A percentile compares a stretch with the other conserved stretches of the same genome.
phyloP scores from a whole-genome alignment of 164 flowering plant species.

The Kalanchoe fedtschenkoi region DNA sequence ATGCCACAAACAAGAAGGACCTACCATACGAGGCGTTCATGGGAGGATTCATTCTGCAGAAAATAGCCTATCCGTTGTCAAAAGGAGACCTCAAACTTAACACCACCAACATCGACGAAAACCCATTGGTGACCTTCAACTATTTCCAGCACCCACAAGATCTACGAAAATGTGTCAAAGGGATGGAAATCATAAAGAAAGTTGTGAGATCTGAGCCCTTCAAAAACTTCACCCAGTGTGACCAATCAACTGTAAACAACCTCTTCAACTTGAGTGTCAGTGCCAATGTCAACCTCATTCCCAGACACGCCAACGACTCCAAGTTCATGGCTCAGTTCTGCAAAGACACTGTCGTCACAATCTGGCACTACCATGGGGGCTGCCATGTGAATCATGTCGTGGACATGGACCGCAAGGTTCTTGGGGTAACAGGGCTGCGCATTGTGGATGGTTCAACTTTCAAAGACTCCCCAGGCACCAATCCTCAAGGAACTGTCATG shows the following conservation, averaged over 20 bases:
- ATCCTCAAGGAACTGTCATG: slow-evolving; percentile 88
- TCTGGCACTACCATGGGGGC: slow-evolving; percentile 97
- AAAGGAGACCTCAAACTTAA: slow-evolving; percentile 47
- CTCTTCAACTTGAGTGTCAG: slow-evolving; percentile 54
- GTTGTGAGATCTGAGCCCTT: slow-evolving; percentile 39
- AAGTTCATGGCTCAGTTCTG: slow-evolving; percentile 67
- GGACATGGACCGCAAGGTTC: slow-evolving; percentile 33
- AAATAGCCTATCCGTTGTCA: slow-evolving; percentile 55
- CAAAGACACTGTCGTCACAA: slow-evolving; percentile 74
- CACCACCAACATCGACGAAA: slow-evolving; percentile 53
- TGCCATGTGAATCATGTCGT: slow-evolving; percentile 70
- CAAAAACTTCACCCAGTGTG: slow-evolving; percentile 26
- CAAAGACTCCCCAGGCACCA: slow-evolving; percentile 64
- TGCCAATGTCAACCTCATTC: slow-evolving; percentile 75
- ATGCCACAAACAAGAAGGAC: slow-evolving; percentile 23
- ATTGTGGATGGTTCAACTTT: slow-evolving; percentile 68
- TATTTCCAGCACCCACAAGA: slow-evolving; percentile 76
- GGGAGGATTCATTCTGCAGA: slow-evolving; percentile 83
- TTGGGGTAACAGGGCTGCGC: slow-evolving; percentile 50
- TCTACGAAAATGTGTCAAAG: slow-evolving; percentile 57
- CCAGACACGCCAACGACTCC: slow-evolving; percentile 63
- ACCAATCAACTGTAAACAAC: slow-evolving; percentile 25
- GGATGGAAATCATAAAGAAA: slow-evolving; percentile 46
- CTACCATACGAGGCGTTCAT: slow-evolving; percentile 57
- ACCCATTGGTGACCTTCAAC: slow-evolving; percentile 84